A percentile compares a stretch with the other conserved stretches of the same genome.
phyloP scores from a whole-genome alignment of 2,329 filamentous ascomycete species.

The Ceratocystis lukuohia region DNA sequence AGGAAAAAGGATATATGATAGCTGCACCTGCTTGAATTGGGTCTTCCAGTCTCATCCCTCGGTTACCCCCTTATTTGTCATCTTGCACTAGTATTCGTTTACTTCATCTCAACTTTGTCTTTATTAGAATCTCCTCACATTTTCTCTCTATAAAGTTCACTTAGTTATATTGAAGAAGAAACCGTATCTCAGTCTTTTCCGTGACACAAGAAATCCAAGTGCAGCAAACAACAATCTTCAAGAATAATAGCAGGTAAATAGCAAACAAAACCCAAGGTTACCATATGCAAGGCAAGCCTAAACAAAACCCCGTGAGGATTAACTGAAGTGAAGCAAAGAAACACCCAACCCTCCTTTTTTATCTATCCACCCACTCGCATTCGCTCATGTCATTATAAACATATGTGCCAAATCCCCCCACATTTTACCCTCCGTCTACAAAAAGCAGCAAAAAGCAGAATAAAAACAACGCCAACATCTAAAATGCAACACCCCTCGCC shows the following conservation, averaged over 20 bases:
- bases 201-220: not conserved
- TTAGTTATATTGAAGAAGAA: too few species aligned
- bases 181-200: too few species aligned
- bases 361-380: not conserved
- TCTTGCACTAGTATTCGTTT: too few species aligned
- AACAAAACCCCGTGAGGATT: constrained; percentile 15
- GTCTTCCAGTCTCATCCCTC: too few species aligned
- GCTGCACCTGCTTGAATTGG: too few species aligned
- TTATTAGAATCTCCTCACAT: too few species aligned
- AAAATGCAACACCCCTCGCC: not conserved
- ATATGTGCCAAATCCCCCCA: not conserved
- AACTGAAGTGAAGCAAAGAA: not conserved
- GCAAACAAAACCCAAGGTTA: constrained; percentile 4
- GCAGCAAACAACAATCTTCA: not conserved
- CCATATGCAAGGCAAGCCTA: not conserved
- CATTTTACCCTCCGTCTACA: not conserved
- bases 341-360: not conserved
- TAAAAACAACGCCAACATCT: not conserved
- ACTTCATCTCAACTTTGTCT: too few species aligned
- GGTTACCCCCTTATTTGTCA: too few species aligned
- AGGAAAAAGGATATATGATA: too few species aligned
- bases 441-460: not conserved
- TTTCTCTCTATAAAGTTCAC: too few species aligned
- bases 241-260: not conserved
- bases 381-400: not conserved